Evolutionary conservation across 1,139 yeast species (phyloP).

Genomic region (Blastobotrys elegans): DNA sequence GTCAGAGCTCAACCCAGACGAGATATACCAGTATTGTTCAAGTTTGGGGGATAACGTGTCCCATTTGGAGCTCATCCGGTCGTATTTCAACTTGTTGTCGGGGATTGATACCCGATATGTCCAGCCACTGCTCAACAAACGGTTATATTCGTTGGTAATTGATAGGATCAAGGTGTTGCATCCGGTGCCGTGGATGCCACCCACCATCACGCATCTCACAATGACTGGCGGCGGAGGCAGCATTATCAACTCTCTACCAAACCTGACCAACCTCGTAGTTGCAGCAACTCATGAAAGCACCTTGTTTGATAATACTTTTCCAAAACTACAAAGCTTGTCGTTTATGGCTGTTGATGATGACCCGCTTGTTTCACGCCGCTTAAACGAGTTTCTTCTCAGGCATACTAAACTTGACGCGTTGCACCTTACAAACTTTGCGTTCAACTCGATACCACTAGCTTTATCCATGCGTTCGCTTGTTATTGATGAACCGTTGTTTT

Average conservation of each 20-base stretch:
- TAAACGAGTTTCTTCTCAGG: background rate
- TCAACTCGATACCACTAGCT: background rate
- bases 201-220: background rate
- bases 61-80: slow-evolving; percentile 1
- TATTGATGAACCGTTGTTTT: slow-evolving; percentile 8
- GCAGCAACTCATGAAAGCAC: background rate
- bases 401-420: background rate
- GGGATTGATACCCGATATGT: background rate
- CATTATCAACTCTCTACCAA: background rate
- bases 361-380: background rate
- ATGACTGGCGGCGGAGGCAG: slow-evolving; percentile 1
- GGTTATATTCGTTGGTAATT: background rate
- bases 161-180: background rate
- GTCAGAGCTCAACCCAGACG: background rate
- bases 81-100: background rate
- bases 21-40: background rate
- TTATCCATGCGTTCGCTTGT: background rate
- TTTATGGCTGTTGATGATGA: background rate
- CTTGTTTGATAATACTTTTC: background rate
- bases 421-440: background rate
- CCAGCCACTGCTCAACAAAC: background rate
- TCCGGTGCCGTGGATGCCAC: background rate
- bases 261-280: background rate
- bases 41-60: background rate
- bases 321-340: background rate